Evolutionary conservation across 176 grass and related monocot species (phyloP).

Genomic region (Triticum turgidum): DNA sequence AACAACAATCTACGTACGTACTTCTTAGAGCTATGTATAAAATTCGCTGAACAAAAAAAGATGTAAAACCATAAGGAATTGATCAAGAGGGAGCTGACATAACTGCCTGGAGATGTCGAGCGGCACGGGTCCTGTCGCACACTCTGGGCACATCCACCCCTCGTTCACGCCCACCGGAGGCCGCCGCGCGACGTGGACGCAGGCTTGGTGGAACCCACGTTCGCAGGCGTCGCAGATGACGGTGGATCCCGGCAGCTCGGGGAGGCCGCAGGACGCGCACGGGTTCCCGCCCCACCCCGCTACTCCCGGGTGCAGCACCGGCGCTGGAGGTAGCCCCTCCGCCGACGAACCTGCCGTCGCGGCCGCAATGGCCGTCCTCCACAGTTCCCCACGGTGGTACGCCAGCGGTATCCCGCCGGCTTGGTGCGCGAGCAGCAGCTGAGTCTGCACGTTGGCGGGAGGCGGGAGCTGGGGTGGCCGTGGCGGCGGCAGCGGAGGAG

Average conservation of each 20-base stretch:
- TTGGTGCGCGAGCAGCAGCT: conserved; percentile 38
- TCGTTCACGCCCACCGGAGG: conserved; percentile 36
- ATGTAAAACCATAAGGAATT: not conserved
- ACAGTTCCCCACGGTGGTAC: conserved; percentile 6
- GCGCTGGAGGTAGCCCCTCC: conserved; percentile 1
- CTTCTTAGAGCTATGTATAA: not conserved
- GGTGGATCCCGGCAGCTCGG: not conserved
- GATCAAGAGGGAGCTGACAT: conserved; percentile 21
- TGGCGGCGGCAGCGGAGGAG: not conserved
- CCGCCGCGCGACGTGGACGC: not conserved
- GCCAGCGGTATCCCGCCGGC: conserved; percentile 40
- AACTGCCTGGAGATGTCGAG: conserved; percentile 42
- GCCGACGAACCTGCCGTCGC: not conserved
- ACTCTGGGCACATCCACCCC: conserved; percentile 80
- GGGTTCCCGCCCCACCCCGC: conserved; percentile 39
- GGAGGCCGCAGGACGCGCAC: conserved; percentile 53
- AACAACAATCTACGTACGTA: not conserved
- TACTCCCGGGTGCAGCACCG: conserved; percentile 57
- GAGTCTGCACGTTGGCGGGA: not conserved
- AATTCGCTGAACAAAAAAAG: not conserved
- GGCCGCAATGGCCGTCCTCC: not conserved
- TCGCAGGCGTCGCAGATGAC: too few relatives aligned
- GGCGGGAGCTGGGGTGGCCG: not conserved
- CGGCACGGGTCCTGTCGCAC: conserved; percentile 46
- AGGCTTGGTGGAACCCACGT: too few relatives aligned